A percentile compares a stretch with the other conserved stretches of the same genome.
phyloP scores from a whole-genome alignment of 2,329 filamentous ascomycete genomes.

The Davidsoniella virescens region DNA sequence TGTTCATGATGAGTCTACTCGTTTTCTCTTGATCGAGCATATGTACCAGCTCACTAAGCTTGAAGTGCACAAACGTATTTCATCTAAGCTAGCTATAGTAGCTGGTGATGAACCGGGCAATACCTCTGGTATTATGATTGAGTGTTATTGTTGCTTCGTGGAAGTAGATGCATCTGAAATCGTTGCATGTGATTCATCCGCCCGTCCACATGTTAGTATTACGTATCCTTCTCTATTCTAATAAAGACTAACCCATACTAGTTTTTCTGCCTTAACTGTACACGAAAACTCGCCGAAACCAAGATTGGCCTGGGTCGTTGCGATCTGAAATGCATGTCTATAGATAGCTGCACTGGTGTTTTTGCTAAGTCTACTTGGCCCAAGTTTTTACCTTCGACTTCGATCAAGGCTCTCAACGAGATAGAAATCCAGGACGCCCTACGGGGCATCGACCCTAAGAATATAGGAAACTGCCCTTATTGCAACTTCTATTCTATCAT shows the following conservation, averaged over 20 bases:
- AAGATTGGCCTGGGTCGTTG: conserved; percentile 55
- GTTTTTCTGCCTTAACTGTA: conserved; percentile 55
- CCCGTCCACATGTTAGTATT: conserved; percentile 29
- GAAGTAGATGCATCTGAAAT: conserved; percentile 51
- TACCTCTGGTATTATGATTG: conserved; percentile 19
- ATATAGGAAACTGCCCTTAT: conserved; percentile 62
- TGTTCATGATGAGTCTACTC: too few relatives aligned
- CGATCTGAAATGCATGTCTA: conserved; percentile 54
- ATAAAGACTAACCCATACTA: conserved; percentile 13
- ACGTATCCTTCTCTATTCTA: background rate
- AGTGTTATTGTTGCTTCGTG: conserved; percentile 60
- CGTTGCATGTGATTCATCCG: conserved; percentile 44
- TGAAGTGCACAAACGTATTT: too few relatives aligned
- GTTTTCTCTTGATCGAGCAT: too few relatives aligned
- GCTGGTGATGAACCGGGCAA: too few relatives aligned
- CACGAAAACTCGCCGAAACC: conserved; percentile 46
- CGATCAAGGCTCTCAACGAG: conserved; percentile 46
- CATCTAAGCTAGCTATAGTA: too few relatives aligned
- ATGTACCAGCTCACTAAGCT: too few relatives aligned
- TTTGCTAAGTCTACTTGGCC: conserved; percentile 41
- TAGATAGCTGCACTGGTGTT: conserved; percentile 43
- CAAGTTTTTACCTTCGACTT: conserved; percentile 40
- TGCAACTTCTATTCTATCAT: conserved; percentile 67
- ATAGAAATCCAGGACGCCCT: conserved; percentile 57
- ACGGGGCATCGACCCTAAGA: conserved; percentile 52